Evolutionary conservation across 2,329 filamentous ascomycete species (phyloP), one percentile per base, ranked within the genome.

Genomic region (Capronia americana): DNA sequence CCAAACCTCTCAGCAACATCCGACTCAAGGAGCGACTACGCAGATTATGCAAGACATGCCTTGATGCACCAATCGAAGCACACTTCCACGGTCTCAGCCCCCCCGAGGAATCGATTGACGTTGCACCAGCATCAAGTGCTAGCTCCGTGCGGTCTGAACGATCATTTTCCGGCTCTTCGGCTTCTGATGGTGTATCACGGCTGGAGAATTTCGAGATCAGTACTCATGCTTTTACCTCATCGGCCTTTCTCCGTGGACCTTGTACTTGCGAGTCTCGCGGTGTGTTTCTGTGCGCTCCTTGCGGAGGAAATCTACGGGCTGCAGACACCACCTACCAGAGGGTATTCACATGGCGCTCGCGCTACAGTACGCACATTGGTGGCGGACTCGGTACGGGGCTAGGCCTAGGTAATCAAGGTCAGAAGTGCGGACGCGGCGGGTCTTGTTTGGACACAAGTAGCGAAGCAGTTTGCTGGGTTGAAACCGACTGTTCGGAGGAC

Each of bases 301-400:
- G 94, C 72, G 92, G 93, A 1, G 87, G 90, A 68, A 86, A 87
- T 62, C 87, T 96, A 60, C 77, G 77, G 53, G 81, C 81, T 38
- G 79, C 80, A 12, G 87, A 89, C 70, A 85, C 82, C 4, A 86
- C 82, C 14, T 89, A 90, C 73, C 77, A 83, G 51, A 82, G 85
- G 3, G 92, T 93, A 62, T 97, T 93, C 93, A 90, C 88, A 68
- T 97, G 93, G 93, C 89, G 93, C 58, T 92, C 87, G 48, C 88
- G 92, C 26, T 97, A 97, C 76, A 90, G 89, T 44, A 84, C 84
- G 17, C 90, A 92, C 70, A 88, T 92, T 0, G 90, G 93, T 2
- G 89, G 88, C 23, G 92, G 92, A 2, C 83, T 96, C 0, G 92
- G 93, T 26, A 93, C 91, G 0, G 93, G 93, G 4, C 92, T 96